A percentile compares a stretch with the other conserved stretches of the same genome.
Conservation (phyloP, 2,329 filamentous ascomycete genomes). For the Clonostachys rosea region DNA sequence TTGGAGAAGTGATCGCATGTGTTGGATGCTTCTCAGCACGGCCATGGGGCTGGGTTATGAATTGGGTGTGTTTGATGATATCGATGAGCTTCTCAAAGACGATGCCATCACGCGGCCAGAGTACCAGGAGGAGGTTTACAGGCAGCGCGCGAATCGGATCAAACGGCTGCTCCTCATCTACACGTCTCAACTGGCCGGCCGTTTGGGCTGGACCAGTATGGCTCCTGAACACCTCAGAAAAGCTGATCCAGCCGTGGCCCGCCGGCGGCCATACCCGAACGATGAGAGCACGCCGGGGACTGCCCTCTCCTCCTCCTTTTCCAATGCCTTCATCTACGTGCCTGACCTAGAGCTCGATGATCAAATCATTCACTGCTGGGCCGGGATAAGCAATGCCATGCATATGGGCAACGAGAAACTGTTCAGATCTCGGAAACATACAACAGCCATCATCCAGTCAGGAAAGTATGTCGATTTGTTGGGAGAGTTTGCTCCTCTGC, state of each 20-base stretch:
- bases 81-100: constrained; percentile 63
- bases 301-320: constrained; percentile 44
- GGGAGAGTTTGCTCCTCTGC: constrained; percentile 73
- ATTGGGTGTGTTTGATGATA: constrained; percentile 90
- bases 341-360: constrained; percentile 63
- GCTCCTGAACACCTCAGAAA: constrained; percentile 65
- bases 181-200: constrained; percentile 86
- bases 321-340: constrained; percentile 60
- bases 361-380: constrained; percentile 82
- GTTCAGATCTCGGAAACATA: constrained; percentile 83
- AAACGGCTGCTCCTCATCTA: constrained; percentile 87
- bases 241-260: constrained; percentile 50
- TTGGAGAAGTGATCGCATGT: constrained; percentile 93
- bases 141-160: constrained; percentile 74
- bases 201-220: constrained; percentile 91
- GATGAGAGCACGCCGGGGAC: constrained; percentile 59
- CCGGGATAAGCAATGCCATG: constrained; percentile 89
- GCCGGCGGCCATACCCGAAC: constrained; percentile 41
- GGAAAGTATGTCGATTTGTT: constrained; percentile 80
- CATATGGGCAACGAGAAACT: constrained; percentile 84
- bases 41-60: constrained; percentile 89
- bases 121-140: constrained; percentile 72
- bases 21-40: constrained; percentile 94
- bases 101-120: constrained; percentile 56
- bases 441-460: constrained; percentile 81